A percentile compares a stretch with the other conserved stretches of the same genome.
phyloP scores from a whole-genome alignment of 2,329 filamentous ascomycete species.

The Colletotrichum cereale region DNA sequence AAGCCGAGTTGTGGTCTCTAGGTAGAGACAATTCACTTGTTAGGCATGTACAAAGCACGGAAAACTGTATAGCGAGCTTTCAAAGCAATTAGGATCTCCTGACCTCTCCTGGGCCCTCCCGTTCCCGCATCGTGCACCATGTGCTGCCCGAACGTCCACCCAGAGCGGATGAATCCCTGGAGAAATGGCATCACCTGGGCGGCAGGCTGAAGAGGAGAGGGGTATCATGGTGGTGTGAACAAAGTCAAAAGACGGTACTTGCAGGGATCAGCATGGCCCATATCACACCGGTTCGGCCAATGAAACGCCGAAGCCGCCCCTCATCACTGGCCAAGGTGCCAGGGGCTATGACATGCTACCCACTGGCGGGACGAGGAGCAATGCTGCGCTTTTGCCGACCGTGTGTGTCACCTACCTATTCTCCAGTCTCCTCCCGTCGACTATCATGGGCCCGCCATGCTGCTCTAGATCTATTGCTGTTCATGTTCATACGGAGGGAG shows the following conservation, averaged over 20 bases:
- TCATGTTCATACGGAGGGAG: neutral
- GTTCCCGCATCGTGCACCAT: constrained; percentile 4
- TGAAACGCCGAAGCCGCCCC: constrained; percentile 16
- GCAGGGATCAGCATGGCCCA: constrained; percentile 17
- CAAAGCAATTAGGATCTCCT: constrained; percentile 11
- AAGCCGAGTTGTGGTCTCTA: neutral
- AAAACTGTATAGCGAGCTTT: neutral
- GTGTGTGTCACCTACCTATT: constrained; percentile 30
- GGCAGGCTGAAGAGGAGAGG: constrained; percentile 23
- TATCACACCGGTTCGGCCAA: constrained; percentile 35
- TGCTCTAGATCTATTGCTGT: constrained; percentile 9
- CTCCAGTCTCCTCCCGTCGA: neutral
- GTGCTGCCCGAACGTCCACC: constrained; percentile 21
- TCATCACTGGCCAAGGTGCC: constrained; percentile 9
- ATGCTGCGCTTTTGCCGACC: constrained; percentile 22
- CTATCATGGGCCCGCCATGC: constrained; percentile 3
- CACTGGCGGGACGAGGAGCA: constrained; percentile 1
- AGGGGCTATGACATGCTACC: constrained; percentile 22
- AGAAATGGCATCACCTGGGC: constrained; percentile 41
- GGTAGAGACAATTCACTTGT: neutral
- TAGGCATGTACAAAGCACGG: neutral
- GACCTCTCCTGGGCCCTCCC: constrained; percentile 15
- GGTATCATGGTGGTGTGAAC: constrained; percentile 32
- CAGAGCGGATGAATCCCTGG: constrained; percentile 24
- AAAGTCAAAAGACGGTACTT: constrained; percentile 27